Conservation (phyloP, 345 rosid species). For the Corymbia maculata region DNA sequence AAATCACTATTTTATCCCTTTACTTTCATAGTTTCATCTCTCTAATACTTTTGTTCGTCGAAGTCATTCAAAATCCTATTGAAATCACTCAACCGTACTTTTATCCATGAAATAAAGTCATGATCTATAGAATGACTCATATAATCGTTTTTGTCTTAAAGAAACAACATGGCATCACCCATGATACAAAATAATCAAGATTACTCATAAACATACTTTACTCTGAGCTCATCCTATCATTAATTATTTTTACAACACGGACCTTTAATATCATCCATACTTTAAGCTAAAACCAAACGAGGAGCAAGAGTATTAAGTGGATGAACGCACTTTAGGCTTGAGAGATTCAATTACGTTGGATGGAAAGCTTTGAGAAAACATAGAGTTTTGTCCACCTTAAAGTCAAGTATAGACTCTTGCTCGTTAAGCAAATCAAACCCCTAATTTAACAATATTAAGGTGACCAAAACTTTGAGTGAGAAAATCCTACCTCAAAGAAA, state of each 20-base stretch:
- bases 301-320: neutral
- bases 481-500: neutral
- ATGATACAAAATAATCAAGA: neutral
- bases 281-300: neutral
- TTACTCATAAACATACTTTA: neutral
- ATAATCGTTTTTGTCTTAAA: neutral
- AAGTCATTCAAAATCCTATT: neutral
- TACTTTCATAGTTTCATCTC: neutral
- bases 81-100: neutral
- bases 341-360: neutral
- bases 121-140: neutral
- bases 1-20: neutral
- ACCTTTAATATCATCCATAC: neutral
- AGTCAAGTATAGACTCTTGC: neutral
- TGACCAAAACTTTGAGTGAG: neutral
- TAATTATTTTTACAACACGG: neutral
- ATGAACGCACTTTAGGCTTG: neutral
- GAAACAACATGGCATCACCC: neutral
- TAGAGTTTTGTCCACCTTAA: neutral
- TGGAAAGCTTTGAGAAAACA: neutral
- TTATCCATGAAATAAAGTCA: neutral
- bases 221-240: neutral
- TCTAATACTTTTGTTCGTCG: neutral
- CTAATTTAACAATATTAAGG: neutral
- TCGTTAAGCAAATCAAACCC: neutral